Evolutionary conservation across 495 filamentous ascomycete species (phyloP).

Genomic region (Usnea hakonensis): DNA sequence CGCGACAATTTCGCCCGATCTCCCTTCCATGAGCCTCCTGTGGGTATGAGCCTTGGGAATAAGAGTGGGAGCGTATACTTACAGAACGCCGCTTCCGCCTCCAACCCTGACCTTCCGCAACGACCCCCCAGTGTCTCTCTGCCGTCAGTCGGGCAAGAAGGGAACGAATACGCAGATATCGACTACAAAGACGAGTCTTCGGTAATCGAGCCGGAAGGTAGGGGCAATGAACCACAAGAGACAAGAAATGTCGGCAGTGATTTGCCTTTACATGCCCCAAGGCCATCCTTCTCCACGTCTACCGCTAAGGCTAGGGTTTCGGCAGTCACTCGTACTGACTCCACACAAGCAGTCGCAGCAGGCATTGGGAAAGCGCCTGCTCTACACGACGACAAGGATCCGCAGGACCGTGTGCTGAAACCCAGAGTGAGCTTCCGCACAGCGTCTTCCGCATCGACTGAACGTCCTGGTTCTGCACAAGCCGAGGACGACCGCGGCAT

Average conservation of each 20-base stretch:
- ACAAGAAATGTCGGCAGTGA: conserved; percentile 72
- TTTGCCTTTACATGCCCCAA: conserved; percentile 84
- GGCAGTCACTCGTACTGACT: conserved; percentile 82
- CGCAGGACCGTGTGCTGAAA: conserved; percentile 43
- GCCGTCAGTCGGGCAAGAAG: conserved; percentile 82
- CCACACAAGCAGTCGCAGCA: conserved; percentile 68
- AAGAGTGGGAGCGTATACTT: conserved; percentile 28
- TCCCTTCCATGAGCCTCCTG: conserved; percentile 65
- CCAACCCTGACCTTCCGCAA: conserved; percentile 38
- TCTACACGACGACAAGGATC: conserved; percentile 50
- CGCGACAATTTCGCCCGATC: conserved; percentile 75
- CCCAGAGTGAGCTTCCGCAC: conserved; percentile 43
- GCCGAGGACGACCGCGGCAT: conserved; percentile 71
- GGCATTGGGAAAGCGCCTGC: conserved; percentile 63
- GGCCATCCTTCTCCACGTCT: conserved; percentile 67
- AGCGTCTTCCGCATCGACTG: conserved; percentile 42
- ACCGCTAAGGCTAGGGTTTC: conserved; percentile 75
- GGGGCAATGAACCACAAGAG: conserved; percentile 47
- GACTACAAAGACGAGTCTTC: conserved; percentile 30
- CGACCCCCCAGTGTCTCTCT: conserved; percentile 73
- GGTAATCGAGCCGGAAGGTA: conserved; percentile 35
- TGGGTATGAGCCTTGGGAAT: conserved; percentile 38
- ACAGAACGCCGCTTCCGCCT: conserved; percentile 39
- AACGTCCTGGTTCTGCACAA: conserved; percentile 40
- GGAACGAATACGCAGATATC: conserved; percentile 72